These are phyloP conservation scores for Ambispora gerdemannii DNA, from an alignment of 192 early-diverging fungal genomes.

Conservation along the genomic window DNA sequence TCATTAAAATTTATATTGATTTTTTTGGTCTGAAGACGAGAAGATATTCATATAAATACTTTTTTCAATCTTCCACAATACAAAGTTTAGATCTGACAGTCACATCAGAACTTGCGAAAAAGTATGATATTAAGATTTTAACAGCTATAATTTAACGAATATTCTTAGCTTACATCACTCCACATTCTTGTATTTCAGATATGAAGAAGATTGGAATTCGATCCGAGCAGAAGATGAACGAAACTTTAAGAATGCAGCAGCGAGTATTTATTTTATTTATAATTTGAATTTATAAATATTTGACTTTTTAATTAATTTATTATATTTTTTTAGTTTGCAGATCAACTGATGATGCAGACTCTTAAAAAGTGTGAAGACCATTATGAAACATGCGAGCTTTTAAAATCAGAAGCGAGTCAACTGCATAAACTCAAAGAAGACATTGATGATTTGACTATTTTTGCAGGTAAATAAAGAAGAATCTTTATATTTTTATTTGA, in stretches of 20 bases:
- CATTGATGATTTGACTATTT: constrained; percentile 5
- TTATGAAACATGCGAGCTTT: constrained; percentile 22
- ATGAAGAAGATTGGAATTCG: constrained; percentile 14
- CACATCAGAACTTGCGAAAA: constrained; percentile 12
- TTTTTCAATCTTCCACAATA: neutral
- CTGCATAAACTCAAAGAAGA: constrained; percentile 19
- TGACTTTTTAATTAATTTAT: neutral
- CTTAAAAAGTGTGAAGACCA: constrained; percentile 19
- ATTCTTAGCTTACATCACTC: neutral
- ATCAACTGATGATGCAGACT: constrained; percentile 6
- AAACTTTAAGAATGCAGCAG: constrained; percentile 26
- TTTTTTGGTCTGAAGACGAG: neutral
- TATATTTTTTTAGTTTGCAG: constrained; percentile 7
- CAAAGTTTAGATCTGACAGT: constrained; percentile 6
- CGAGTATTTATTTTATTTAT: constrained; percentile 12
- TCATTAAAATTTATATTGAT: neutral
- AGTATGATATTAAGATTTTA: neutral
- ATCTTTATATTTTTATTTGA: neutral
- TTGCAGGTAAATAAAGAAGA: constrained; percentile 26
- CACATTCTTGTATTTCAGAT: constrained; percentile 4
- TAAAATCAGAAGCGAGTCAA: constrained; percentile 26
- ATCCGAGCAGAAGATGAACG: constrained; percentile 11
- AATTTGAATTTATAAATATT: neutral
- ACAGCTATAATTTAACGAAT: neutral
- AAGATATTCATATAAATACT: neutral